These are phyloP conservation scores for Penicillium concentricum DNA, from an alignment of 2,329 filamentous ascomycete species.

Conservation along the genomic window DNA sequence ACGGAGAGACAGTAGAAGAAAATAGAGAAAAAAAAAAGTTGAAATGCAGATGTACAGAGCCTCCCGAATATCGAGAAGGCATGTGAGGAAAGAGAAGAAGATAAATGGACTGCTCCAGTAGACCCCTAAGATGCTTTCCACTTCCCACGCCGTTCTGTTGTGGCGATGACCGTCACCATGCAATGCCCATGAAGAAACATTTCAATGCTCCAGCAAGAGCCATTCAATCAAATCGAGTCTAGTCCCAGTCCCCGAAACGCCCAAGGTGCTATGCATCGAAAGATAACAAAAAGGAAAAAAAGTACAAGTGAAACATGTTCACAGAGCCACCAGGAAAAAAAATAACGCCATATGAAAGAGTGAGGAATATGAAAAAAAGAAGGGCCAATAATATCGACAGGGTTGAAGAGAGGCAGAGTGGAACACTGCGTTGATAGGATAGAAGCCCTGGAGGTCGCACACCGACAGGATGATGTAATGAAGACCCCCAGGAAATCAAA, in stretches of 20 bases:
- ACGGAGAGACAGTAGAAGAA: conserved; percentile 12
- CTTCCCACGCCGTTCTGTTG: conserved; percentile 29
- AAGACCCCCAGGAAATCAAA: conserved; percentile 1
- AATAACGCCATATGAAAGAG: conserved; percentile 16
- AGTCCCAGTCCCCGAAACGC: conserved; percentile 37
- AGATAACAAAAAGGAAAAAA: conserved; percentile 26
- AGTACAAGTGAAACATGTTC: conserved; percentile 22
- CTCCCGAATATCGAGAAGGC: conserved; percentile 3
- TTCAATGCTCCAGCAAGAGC: conserved; percentile 31
- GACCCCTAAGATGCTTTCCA: conserved; percentile 32
- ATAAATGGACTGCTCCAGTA: conserved; percentile 30
- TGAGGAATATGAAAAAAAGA: conserved; percentile 5
- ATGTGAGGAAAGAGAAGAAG: conserved; percentile 9
- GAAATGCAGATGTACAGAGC: conserved; percentile 13
- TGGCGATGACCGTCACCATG: conserved; percentile 30
- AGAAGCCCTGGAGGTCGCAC: conserved; percentile 8
- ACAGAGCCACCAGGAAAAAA: conserved; percentile 18
- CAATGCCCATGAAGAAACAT: conserved; percentile 34
- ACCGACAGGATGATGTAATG: conserved; percentile 17
- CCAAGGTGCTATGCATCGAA: conserved; percentile 40
- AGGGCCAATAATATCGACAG: conserved; percentile 19
- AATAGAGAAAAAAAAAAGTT: conserved; percentile 18
- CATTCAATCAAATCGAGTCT: conserved; percentile 37
- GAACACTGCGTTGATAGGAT: conserved; percentile 3
- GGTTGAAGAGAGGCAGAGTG: conserved; percentile 11